A percentile compares a stretch with the other conserved stretches of the same genome.
Conservation (phyloP, 2,329 filamentous ascomycete genomes). For the Leptographium lundbergii region DNA sequence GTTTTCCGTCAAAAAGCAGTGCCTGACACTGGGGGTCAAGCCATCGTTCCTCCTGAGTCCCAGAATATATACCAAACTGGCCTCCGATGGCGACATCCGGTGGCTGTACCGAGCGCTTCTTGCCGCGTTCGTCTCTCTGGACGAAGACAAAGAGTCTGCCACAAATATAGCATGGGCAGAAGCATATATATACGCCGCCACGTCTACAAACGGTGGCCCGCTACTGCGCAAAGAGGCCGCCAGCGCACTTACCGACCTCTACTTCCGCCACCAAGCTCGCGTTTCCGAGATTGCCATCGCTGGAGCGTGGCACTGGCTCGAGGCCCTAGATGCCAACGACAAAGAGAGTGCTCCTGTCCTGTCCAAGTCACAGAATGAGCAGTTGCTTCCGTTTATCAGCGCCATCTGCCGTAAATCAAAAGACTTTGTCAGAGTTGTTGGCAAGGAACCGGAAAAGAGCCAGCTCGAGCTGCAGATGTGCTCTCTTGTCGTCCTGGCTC, state of each 20-base stretch:
- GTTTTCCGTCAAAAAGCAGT: conserved; percentile 49
- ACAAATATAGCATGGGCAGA: conserved; percentile 68
- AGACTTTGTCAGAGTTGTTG: conserved; percentile 29
- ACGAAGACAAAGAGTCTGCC: conserved; percentile 31
- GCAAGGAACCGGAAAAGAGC: conserved; percentile 29
- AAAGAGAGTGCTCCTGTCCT: conserved; percentile 62
- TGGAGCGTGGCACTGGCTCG: conserved; percentile 72
- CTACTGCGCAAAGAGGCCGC: conserved; percentile 51
- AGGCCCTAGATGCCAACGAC: conserved; percentile 52
- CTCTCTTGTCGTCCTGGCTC: conserved; percentile 63
- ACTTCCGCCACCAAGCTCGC: conserved; percentile 42
- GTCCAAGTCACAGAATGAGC: conserved; percentile 50
- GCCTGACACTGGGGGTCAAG: conserved; percentile 61
- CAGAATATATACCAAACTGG: conserved; percentile 72
- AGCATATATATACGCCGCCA: conserved; percentile 67
- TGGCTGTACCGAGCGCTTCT: conserved; percentile 66
- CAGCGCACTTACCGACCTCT: conserved; percentile 49
- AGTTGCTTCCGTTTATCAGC: conserved; percentile 48
- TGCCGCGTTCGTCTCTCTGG: conserved; percentile 43
- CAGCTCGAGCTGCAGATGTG: conserved; percentile 59
- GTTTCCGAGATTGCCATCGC: conserved; percentile 53
- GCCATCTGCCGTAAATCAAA: conserved; percentile 50
- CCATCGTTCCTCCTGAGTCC: conserved; percentile 78
- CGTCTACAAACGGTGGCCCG: conserved; percentile 47
- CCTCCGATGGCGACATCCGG: conserved; percentile 57